Base-by-base conservation (phyloP, 148 eudicot genomes). In the Polygonum aviculare region DNA sequence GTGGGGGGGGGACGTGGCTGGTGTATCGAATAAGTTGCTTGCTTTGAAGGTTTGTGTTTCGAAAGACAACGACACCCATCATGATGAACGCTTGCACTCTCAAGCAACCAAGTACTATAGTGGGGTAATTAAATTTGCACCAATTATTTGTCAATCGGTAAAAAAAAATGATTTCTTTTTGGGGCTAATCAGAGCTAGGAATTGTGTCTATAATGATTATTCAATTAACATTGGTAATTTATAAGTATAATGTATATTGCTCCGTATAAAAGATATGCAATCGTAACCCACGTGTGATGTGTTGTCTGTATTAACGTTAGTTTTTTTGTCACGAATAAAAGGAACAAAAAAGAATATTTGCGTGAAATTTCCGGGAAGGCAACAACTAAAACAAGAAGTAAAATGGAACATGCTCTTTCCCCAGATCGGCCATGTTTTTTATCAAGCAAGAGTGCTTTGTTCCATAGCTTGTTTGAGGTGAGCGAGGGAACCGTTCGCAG, bases 31-130 rank as follows among this genome's bases (percentile, higher is more conserved):
- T 1, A 14, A 35, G 72, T 67, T 67, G 72, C 72, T 67, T 67
- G 45, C 44, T 36, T 67, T 67, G 72, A 35, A 67, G 72, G 72
- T 5, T 36, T 67, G 18, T 67, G 72, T 38, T 67, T 6, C n/a
- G 2, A 36, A 14, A 36, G 72, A 67, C 10, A 35, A 10, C 3
- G 72, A 67, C 72, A 35, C 10, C 16, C 2, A 67, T 67, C 3
- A 67, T 36, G 72, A 67, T 36, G 72, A 38, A 67, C 15, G 72
- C 72, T 67, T 67, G 72, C 72, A 15, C 45, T 67, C 44, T 15
- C 45, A 67, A 67, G 72, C 21, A 35, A 67, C n/a, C 3, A 67
- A 67, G 18, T 26, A 16, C 36, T 57, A 7, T 44, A 7, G 47
- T 44, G 47, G 47, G 8, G 47, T 26, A 26, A 26, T 1, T 44